Evolutionary conservation across 768 basidiomycete species (phyloP).

Genomic region (Kwoniella newhampshirensis): DNA sequence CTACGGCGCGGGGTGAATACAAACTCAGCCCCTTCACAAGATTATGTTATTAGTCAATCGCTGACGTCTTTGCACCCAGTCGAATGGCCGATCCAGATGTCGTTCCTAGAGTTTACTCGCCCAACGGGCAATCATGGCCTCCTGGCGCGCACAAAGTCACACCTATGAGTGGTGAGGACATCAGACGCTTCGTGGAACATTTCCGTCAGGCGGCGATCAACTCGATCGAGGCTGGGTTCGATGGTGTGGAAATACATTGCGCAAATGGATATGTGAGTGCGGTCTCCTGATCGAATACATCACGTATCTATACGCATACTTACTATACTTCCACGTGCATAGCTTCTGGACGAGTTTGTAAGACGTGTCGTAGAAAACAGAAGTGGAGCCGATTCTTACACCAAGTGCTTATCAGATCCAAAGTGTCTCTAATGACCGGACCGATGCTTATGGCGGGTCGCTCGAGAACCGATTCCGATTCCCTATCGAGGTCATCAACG

Average conservation of each 20-base stretch:
- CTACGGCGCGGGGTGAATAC: conserved; percentile 60
- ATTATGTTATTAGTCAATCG: too few species aligned
- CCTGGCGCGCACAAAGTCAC: too few species aligned
- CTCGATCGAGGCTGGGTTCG: conserved; percentile 66
- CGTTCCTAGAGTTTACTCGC: too few species aligned
- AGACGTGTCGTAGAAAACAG: not conserved
- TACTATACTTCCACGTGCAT: too few species aligned
- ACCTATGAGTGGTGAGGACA: not conserved
- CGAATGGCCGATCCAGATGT: too few species aligned
- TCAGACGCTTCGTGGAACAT: not conserved
- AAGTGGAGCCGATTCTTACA: not conserved
- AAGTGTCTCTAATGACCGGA: conserved; percentile 60
- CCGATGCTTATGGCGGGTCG: conserved; percentile 69
- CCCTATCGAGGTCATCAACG: conserved; percentile 60
- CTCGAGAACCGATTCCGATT: conserved; percentile 63
- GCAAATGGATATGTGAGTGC: conserved; percentile 51
- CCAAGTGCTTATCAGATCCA: conserved; percentile 52
- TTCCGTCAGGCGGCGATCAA: conserved; percentile 50
- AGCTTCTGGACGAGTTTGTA: too few species aligned
- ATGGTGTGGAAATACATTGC: conserved; percentile 60
- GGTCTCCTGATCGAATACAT: too few species aligned
- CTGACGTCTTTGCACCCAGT: too few species aligned
- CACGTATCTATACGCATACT: too few species aligned
- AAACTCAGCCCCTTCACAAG: too few species aligned
- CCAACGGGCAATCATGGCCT: too few species aligned